These are phyloP conservation scores for Aspergillus sp. DNA, from an alignment of 2,329 filamentous ascomycete species.

Conservation along the genomic window DNA sequence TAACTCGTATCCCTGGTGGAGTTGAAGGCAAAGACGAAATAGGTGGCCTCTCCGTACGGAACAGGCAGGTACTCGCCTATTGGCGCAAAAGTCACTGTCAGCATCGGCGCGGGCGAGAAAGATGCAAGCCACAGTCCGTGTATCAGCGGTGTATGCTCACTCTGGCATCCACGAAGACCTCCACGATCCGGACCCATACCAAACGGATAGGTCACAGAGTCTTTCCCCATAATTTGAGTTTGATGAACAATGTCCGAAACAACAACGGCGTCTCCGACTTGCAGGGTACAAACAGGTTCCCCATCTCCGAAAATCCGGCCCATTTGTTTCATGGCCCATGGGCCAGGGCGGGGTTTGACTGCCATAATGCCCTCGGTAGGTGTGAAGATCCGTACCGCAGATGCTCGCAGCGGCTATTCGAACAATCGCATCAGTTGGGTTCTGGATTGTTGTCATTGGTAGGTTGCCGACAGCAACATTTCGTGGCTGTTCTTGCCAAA, in stretches of 20 bases:
- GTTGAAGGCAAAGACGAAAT: conserved; percentile 13
- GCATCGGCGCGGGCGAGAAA: neutral
- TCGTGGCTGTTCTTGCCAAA: conserved; percentile 33
- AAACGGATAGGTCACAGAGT: conserved; percentile 4
- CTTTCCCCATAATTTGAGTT: too few species aligned
- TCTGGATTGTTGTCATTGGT: conserved; percentile 27
- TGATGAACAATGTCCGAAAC: conserved; percentile 20
- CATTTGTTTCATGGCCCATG: conserved; percentile 28
- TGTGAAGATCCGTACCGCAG: conserved; percentile 38
- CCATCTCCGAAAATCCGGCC: conserved; percentile 26
- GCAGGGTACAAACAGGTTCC: conserved; percentile 15
- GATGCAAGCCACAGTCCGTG: too few species aligned
- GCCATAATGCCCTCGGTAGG: conserved; percentile 36
- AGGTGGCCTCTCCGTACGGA: conserved; percentile 22
- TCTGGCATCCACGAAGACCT: neutral
- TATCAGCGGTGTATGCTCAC: neutral
- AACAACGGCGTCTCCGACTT: conserved; percentile 28
- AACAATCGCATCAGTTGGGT: conserved; percentile 41
- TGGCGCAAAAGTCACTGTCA: neutral
- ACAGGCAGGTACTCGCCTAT: conserved; percentile 27
- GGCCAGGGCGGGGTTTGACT: conserved; percentile 26
- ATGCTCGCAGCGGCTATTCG: conserved; percentile 40
- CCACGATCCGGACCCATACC: neutral
- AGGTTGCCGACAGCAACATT: conserved; percentile 30
- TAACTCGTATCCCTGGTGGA: conserved; percentile 18